Percentiles rank a stretch among this genome's conserved stretches.
phyloP scores from a whole-genome alignment of 352 stramenopile genomes.

The Phytopythium litorale region DNA sequence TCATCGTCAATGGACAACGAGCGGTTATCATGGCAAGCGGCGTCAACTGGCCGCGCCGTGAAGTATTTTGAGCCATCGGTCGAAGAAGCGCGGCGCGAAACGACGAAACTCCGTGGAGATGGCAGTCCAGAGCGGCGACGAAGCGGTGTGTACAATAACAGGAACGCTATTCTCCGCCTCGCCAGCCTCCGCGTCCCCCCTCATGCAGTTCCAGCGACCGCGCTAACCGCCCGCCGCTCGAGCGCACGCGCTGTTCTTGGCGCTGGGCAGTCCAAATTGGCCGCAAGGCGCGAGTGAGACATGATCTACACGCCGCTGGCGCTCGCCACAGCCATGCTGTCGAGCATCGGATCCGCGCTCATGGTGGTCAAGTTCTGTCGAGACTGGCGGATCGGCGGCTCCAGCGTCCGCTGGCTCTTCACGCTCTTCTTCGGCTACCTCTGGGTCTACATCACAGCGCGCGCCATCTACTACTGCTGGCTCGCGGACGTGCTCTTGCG shows the following conservation, averaged over 20 bases:
- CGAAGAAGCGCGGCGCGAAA: neutral
- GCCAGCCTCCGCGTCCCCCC: neutral
- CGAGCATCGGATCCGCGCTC: conserved; percentile 14
- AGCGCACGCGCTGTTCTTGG: neutral
- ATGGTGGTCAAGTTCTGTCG: conserved; percentile 25
- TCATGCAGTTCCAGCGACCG: neutral
- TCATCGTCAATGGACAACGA: neutral
- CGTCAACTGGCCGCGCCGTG: neutral
- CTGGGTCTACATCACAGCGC: conserved; percentile 17
- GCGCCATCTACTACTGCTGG: conserved; percentile 16
- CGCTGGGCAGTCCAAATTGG: neutral
- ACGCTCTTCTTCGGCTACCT: conserved; percentile 38
- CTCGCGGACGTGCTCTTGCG: conserved; percentile 17
- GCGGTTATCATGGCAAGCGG: neutral
- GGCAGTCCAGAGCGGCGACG: neutral
- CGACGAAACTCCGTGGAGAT: neutral
- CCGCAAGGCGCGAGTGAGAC: neutral
- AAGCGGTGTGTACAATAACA: neutral
- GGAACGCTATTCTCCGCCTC: neutral
- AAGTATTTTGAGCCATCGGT: neutral
- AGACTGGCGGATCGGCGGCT: conserved; percentile 30
- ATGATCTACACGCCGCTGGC: conserved; percentile 34
- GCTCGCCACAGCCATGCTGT: conserved; percentile 11
- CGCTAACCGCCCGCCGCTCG: neutral
- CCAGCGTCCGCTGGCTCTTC: conserved; percentile 32